Conservation (phyloP, 2,329 filamentous ascomycete species). For the Colletotrichum lupini region DNA sequence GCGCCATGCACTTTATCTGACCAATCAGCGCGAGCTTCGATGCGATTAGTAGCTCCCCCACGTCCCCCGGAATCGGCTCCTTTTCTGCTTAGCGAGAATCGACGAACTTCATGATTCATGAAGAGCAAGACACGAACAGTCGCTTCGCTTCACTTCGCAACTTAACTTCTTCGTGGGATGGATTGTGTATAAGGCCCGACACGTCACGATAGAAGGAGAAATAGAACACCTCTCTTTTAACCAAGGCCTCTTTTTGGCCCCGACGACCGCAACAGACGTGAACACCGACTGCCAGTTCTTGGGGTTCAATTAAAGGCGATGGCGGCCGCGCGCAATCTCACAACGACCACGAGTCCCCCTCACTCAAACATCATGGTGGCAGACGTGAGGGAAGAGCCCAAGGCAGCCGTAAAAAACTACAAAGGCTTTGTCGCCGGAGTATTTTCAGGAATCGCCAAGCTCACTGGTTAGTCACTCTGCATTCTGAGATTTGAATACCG, state of each 20-base stretch:
- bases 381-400: conserved; percentile 46
- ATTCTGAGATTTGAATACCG: not conserved
- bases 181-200: conserved; percentile 14
- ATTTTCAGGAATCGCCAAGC: conserved; percentile 92
- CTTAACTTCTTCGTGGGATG: conserved; percentile 7
- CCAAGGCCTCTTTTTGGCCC: not conserved
- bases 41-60: conserved; percentile 9
- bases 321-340: conserved; percentile 7
- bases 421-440: conserved; percentile 98
- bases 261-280: not conserved
- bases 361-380: conserved; percentile 28
- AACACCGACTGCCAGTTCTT: not conserved
- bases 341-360: not conserved
- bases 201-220: not conserved
- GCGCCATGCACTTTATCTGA: not conserved
- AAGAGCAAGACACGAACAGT: conserved; percentile 3
- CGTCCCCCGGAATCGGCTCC: conserved; percentile 31
- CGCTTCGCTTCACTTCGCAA: not conserved
- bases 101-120: conserved; percentile 35
- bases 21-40: conserved; percentile 5
- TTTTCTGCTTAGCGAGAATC: conserved; percentile 28
- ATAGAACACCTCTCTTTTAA: not conserved
- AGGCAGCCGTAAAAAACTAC: conserved; percentile 69
- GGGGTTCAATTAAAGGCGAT: not conserved
- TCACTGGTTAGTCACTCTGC: conserved; percentile 64